Base-by-base conservation (phyloP, 257 asterid species). In the Lycium barbarum region DNA sequence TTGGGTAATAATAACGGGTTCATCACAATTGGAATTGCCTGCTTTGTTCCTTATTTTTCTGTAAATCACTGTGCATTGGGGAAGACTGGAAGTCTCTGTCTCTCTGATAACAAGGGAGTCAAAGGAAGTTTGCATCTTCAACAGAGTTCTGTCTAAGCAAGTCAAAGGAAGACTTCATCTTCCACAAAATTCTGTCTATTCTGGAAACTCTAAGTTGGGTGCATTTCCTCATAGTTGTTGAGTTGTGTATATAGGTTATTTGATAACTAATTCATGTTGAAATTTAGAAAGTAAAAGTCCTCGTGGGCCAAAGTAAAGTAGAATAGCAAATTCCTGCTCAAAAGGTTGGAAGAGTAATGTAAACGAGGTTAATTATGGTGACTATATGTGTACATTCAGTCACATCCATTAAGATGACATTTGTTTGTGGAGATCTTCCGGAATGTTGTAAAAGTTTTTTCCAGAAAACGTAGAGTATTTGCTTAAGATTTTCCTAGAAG, bases 11-110 rank as follows among this genome's bases (percentile, higher is more conserved):
- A 13, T 67, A 45, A 67, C 6, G 74, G 74, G 45, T 67, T 67
- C 20, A 0, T 67, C 49, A 67, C 74, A 14, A 65, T 65, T 65
- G 26, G 72, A 15, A 65, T 65, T 65, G n/a, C 43, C 22, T 65
- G n/a, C 72, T 65, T 11, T 33, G 40, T 5, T 26, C 33, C 45
- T 11, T 65, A 33, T 65, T 65, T 65, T 65, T 65, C n/a, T 65
- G 45, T 35, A 67, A 67, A 26, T 26, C 71, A 63, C 43, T 63
- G 26, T 63, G 70, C 22, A 22, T 63, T 67, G 74, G 74, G 74
- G 74, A 35, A 67, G 74, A 17, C 22, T 63, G 9, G 40, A 63
- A 22, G 71, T 26, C 33, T 26, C 33, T 26, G 33, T 26, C 33
- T 63, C 40, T 33, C 26, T 63, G 40, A 67, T 67, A 26, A 22